A percentile compares a stretch with the other conserved stretches of the same genome.
Evolutionary conservation across 306 rosid species (phyloP).

Genomic region (Carpinus fangiana): DNA sequence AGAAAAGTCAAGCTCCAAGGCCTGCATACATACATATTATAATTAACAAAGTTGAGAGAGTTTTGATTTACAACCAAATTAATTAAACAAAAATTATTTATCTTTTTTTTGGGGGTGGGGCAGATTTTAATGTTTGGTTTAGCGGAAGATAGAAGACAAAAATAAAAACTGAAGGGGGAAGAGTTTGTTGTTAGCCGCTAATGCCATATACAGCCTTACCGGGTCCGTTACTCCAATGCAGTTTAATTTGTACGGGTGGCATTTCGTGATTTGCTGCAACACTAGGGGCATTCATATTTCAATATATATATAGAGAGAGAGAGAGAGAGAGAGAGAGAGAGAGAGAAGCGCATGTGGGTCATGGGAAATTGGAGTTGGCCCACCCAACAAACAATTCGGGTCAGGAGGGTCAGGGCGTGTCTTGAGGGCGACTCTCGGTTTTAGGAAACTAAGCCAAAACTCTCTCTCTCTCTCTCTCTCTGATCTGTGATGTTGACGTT

Average conservation of each 20-base stretch:
- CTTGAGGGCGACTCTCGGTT: constrained; percentile 37
- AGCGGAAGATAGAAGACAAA: neutral
- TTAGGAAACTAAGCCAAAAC: neutral
- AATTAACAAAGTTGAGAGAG: too few relatives aligned
- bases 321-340: neutral
- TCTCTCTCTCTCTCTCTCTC: neutral
- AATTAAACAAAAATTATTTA: neutral
- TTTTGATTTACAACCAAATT: neutral
- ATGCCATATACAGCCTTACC: neutral
- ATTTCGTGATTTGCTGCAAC: neutral
- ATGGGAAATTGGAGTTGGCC: constrained; percentile 43
- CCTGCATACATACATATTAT: too few relatives aligned
- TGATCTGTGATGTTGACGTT: constrained; percentile 8
- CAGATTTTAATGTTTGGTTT: neutral
- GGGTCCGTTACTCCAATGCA: constrained; percentile 5
- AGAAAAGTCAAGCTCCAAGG: neutral
- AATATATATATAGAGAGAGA: neutral
- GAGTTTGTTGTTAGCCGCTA: neutral
- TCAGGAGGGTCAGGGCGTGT: constrained; percentile 38
- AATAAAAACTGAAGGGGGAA: neutral
- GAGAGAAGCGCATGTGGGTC: constrained; percentile 26
- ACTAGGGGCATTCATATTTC: neutral
- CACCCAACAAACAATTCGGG: constrained; percentile 32
- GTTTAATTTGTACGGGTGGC: neutral
- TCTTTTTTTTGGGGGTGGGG: neutral